A percentile compares a stretch with the other conserved stretches of the same genome.
phyloP scores from a whole-genome alignment of 2,329 filamentous ascomycete species.

The Elsinoe fawcettii region DNA sequence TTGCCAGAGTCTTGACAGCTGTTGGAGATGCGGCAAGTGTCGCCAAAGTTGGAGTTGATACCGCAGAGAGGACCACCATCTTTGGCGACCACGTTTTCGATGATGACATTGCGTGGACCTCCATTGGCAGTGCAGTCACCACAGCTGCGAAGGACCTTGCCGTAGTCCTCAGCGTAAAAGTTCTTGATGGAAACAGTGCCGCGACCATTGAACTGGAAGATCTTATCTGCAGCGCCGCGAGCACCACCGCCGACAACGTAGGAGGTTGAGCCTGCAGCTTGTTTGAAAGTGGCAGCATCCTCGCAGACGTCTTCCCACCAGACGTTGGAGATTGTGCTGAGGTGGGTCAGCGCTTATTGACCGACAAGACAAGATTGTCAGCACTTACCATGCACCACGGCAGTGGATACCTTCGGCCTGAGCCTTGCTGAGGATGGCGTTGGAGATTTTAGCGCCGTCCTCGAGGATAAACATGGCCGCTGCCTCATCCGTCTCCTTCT shows the following conservation, averaged over 20 bases:
- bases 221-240: slow-evolving; percentile 33
- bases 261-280: slow-evolving; percentile 19
- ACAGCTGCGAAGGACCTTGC: slow-evolving; percentile 45
- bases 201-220: slow-evolving; percentile 37
- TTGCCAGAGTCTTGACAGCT: slow-evolving; percentile 1
- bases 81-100: slow-evolving; percentile 38
- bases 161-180: slow-evolving; percentile 39
- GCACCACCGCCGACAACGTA: slow-evolving; percentile 31
- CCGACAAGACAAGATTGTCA: background rate
- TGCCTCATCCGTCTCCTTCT: slow-evolving; percentile 4
- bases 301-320: slow-evolving; percentile 44
- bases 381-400: slow-evolving; percentile 32
- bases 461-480: slow-evolving; percentile 48
- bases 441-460: slow-evolving; percentile 44
- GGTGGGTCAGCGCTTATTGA: background rate
- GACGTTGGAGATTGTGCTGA: slow-evolving; percentile 40
- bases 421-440: slow-evolving; percentile 47
- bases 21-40: slow-evolving; percentile 25
- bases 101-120: slow-evolving; percentile 35
- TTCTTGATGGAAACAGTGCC: slow-evolving; percentile 34
- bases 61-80: slow-evolving; percentile 39
- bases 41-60: slow-evolving; percentile 47
- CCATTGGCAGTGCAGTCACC: slow-evolving; percentile 41
- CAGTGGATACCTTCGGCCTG: slow-evolving; percentile 48
- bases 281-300: slow-evolving; percentile 30